Evolutionary conservation across 805 yeast genomes (phyloP), one percentile per base, ranked within the genome.

Genomic region (Ogataea nonfermentans): DNA sequence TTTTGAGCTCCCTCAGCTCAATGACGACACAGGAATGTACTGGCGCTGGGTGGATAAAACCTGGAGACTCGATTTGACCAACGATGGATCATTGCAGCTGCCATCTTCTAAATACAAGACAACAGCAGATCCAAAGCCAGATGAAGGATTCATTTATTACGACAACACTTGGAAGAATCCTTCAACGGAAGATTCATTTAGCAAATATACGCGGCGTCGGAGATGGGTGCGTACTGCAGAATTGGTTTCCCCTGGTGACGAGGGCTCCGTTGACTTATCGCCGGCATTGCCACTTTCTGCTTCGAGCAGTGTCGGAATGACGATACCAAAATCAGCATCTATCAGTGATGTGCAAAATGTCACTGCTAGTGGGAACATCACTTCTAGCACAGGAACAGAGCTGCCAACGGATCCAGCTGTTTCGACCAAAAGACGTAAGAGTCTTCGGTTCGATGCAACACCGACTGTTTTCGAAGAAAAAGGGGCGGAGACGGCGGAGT

Each of bases 151-250:
- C 63, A 78, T 91, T 35, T 91, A 82, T 62, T 87, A 78, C 54
- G 98, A 91, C 61, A 93, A 89, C 58, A 83, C 95, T 3, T 91
- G 99, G 99, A 86, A 85, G 52, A 80, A 79, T 49, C 96, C 98
- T 12, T 68, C 89, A 1, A 78, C 93, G 1, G 96, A 86, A 40
- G 95, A 90, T 58, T 74, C 93, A 3, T 90, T 80, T 63, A 79
- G 93, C 16, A 89, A 88, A 61, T 91, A 89, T 57, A 91, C 98
- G 4, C 77, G 99, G 62, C 76, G 96, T 58, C 78, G 99, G 67
- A 74, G 97, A 58, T 91, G 99, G 99, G 77, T 91, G 11, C 76
- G 99, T 48, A 87, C 95, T 1, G 99, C 99, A 0, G 95, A 87
- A 60, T 70, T 89, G 49, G 81, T 84, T 6, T 63, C 74, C 4